These are phyloP conservation scores for Colletotrichum tofieldiae DNA, from an alignment of 2,329 filamentous ascomycete genomes.

Conservation along the genomic window DNA sequence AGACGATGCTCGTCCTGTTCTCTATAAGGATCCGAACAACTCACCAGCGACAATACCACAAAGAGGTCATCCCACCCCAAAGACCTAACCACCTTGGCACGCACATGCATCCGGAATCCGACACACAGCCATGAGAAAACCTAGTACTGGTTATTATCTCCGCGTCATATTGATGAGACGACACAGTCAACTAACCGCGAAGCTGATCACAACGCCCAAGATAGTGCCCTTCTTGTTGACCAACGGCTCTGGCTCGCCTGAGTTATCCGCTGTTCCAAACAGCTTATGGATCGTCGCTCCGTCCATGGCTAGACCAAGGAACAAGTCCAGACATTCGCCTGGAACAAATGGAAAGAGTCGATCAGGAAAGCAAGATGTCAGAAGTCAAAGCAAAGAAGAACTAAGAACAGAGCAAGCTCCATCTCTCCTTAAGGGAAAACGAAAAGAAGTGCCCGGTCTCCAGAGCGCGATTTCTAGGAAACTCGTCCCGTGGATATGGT, in stretches of 20 bases:
- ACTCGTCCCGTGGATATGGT: neutral
- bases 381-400: neutral
- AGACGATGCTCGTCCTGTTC: neutral
- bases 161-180: accelerated
- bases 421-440: constrained; percentile 21
- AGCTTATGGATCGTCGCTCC: constrained; percentile 15
- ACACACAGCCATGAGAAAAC: constrained; percentile 51
- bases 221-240: constrained; percentile 50
- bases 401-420: constrained; percentile 22
- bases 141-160: constrained; percentile 39
- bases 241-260: constrained; percentile 49
- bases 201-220: constrained; percentile 50
- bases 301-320: constrained; percentile 30
- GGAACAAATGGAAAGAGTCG: neutral
- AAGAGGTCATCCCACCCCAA: constrained; percentile 56
- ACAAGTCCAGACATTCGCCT: neutral
- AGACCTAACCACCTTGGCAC: constrained; percentile 47
- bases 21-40: constrained; percentile 35
- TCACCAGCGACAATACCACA: constrained; percentile 52
- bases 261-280: constrained; percentile 37
- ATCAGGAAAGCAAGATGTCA: neutral
- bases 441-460: constrained; percentile 1
- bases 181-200: constrained; percentile 45
- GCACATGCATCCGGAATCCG: constrained; percentile 49
- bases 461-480: neutral